Conservation (phyloP, 2,329 filamentous ascomycete species). For the Fusarium aywerte region DNA sequence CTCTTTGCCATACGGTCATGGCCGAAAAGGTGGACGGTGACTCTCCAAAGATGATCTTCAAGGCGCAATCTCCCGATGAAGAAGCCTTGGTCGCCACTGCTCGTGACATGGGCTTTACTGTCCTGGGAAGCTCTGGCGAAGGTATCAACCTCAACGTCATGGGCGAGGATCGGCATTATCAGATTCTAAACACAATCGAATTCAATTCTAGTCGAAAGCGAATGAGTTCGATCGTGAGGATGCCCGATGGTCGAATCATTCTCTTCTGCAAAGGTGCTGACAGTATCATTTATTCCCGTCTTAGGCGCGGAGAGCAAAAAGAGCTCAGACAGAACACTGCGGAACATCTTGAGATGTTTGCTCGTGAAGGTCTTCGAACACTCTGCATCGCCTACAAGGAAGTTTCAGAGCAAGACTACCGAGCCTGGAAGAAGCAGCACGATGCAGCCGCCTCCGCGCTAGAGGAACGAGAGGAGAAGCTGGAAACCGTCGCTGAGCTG, state of each 20-base stretch:
- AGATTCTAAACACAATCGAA: constrained; percentile 92
- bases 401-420: constrained; percentile 84
- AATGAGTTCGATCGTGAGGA: constrained; percentile 96
- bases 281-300: constrained; percentile 93
- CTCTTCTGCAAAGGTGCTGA: constrained; percentile 98
- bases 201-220: constrained; percentile 97
- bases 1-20: constrained; percentile 97
- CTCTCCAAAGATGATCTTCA: constrained; percentile 90
- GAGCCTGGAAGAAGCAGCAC: constrained; percentile 86
- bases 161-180: constrained; percentile 86
- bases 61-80: constrained; percentile 96
- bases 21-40: constrained; percentile 91
- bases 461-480: constrained; percentile 87
- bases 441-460: constrained; percentile 87
- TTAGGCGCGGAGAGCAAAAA: constrained; percentile 85
- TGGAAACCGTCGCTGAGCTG: constrained; percentile 87
- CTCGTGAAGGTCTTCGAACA: constrained; percentile 91
- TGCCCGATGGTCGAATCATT: constrained; percentile 90
- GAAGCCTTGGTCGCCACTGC: constrained; percentile 94
- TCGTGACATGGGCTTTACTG: constrained; percentile 93
- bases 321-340: constrained; percentile 86
- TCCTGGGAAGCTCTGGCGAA: constrained; percentile 81
- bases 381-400: constrained; percentile 91
- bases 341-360: constrained; percentile 96
- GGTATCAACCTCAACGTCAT: constrained; percentile 87